phyloP scores from a whole-genome alignment of 1,284 basidiomycete species.

The Malassezia psittaci region DNA sequence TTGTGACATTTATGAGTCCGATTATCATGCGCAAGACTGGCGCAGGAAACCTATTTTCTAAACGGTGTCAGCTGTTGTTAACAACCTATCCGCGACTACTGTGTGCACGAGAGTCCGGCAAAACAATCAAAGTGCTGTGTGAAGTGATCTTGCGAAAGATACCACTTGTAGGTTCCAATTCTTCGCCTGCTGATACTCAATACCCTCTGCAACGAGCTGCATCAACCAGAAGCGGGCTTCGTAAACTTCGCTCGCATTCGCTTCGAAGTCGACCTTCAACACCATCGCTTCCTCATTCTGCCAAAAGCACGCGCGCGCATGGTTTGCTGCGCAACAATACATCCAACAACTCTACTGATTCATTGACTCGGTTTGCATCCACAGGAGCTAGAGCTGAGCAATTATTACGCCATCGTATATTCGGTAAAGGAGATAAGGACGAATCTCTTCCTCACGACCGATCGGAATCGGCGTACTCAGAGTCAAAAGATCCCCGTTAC shows the following conservation, averaged over 20 bases:
- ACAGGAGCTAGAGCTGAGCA: background rate
- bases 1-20: slow-evolving; percentile 33
- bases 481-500: background rate
- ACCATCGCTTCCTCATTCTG: background rate
- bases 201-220: slow-evolving; percentile 21
- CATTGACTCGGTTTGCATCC: background rate
- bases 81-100: slow-evolving; percentile 54
- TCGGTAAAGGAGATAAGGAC: background rate
- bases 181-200: slow-evolving; percentile 28
- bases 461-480: background rate
- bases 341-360: background rate
- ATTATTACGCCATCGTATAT: background rate
- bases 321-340: background rate
- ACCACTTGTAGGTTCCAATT: slow-evolving; percentile 36
- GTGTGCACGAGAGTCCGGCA: slow-evolving; percentile 50
- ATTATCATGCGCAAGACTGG: slow-evolving; percentile 36
- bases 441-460: background rate
- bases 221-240: slow-evolving; percentile 7
- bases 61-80: slow-evolving; percentile 51
- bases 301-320: background rate
- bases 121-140: slow-evolving; percentile 49
- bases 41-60: slow-evolving; percentile 45
- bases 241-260: slow-evolving; percentile 6
- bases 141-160: slow-evolving; percentile 49
- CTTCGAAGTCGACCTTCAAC: background rate